A percentile compares a stretch with the other conserved stretches of the same genome.
Conservation (phyloP, 352 stramenopile genomes). For the Globisporangium canariense region DNA sequence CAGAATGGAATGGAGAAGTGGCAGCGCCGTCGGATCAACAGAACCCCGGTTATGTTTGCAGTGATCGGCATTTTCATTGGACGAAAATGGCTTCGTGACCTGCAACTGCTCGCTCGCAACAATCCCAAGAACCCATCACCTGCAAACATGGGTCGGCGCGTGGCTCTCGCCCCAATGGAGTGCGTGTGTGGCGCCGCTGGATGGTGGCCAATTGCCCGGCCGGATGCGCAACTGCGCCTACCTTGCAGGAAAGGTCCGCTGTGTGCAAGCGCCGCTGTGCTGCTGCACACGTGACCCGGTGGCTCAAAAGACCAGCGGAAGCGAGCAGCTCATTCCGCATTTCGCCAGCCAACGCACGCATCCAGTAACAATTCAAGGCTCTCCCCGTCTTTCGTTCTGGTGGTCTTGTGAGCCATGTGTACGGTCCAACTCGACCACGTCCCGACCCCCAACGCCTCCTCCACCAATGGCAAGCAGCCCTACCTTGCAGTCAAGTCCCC, state of each 20-base stretch:
- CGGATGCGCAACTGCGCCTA: conserved; percentile 9
- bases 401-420: conserved; percentile 4
- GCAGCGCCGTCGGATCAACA: no score
- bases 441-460: background rate
- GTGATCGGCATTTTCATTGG: no score
- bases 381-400: conserved; percentile 3
- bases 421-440: background rate
- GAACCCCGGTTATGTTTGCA: no score
- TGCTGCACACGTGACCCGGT: background rate
- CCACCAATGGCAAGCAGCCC: conserved; percentile 3
- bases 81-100: background rate
- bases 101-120: background rate
- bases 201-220: conserved; percentile 27
- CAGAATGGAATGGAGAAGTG: no score
- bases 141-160: background rate
- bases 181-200: conserved; percentile 11
- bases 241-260: background rate
- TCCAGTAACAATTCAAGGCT: background rate
- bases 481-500: conserved; percentile 14
- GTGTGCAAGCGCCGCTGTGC: background rate
- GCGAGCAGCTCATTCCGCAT: conserved; percentile 2
- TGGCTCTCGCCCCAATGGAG: conserved; percentile 1
- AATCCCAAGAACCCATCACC: no score
- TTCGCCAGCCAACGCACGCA: background rate
- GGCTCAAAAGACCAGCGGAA: conserved; percentile 6